These are phyloP conservation scores for Emmonsia crescens DNA, from an alignment of 2,329 filamentous ascomycete species.

Conservation along the genomic window DNA sequence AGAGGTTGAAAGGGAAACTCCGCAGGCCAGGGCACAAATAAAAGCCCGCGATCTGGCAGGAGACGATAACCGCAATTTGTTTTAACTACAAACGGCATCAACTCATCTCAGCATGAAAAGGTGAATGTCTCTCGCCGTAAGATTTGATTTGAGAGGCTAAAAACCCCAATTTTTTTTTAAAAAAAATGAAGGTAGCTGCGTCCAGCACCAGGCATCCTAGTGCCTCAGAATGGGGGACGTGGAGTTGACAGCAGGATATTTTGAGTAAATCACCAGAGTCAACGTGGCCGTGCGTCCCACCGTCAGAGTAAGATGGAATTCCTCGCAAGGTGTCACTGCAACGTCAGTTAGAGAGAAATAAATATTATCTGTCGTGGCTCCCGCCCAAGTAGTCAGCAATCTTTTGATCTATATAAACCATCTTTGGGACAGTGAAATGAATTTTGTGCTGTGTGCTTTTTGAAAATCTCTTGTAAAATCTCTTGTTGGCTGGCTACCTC, in stretches of 20 bases:
- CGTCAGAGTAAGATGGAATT: not conserved
- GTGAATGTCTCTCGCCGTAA: not conserved
- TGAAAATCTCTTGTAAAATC: not conserved
- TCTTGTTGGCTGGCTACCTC: not conserved
- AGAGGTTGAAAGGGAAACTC: not conserved
- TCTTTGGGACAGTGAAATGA: not conserved
- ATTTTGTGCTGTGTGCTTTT: not conserved
- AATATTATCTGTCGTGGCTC: not conserved
- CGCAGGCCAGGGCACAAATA: not conserved
- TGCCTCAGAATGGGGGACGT: not conserved
- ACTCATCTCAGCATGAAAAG: not conserved
- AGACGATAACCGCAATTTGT: not conserved
- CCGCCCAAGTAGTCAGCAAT: not conserved
- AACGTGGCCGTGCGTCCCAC: slow-evolving; percentile 5
- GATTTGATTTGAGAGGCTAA: not conserved
- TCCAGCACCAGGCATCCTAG: not conserved
- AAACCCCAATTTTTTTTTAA: not conserved
- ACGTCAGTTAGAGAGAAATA: not conserved
- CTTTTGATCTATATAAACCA: not conserved
- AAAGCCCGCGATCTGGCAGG: not conserved
- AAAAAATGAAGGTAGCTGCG: not conserved
- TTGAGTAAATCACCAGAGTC: not conserved
- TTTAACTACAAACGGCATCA: not conserved
- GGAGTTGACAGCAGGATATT: not conserved
- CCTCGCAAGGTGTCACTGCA: slow-evolving; percentile 1